A percentile compares a stretch with the other conserved stretches of the same genome.
phyloP scores from a whole-genome alignment of 306 rosid genomes.

The Morella rubra region DNA sequence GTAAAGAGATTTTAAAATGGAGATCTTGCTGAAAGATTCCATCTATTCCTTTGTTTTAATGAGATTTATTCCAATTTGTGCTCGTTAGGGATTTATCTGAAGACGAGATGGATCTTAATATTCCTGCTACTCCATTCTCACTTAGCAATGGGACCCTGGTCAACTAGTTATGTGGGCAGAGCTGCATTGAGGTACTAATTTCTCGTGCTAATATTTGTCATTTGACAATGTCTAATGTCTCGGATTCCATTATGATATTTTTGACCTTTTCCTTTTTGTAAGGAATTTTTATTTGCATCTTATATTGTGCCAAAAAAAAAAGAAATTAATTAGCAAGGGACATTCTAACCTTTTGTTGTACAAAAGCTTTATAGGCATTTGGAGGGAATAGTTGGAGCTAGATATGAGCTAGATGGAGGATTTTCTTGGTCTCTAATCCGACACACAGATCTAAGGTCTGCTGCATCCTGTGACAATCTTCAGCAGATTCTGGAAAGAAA shows the following conservation, averaged over 20 bases:
- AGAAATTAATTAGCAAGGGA: not conserved
- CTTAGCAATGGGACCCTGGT: not conserved
- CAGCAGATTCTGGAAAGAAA: constrained; percentile 25
- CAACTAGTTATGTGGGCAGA: constrained; percentile 21
- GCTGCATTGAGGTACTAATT: constrained; percentile 30
- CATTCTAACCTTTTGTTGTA: not conserved
- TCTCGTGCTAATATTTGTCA: not conserved
- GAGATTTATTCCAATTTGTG: not conserved
- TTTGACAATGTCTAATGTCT: not conserved
- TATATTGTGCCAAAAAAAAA: not conserved
- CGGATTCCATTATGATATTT: no score
- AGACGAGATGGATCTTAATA: constrained; percentile 5
- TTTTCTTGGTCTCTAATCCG: constrained; percentile 36
- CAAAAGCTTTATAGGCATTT: constrained; percentile 31
- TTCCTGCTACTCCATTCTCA: not conserved
- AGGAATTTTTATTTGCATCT: not conserved
- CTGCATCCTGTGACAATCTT: not conserved
- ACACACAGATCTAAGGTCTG: not conserved
- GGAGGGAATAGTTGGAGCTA: constrained; percentile 24
- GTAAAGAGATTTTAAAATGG: no score
- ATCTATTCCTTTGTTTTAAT: no score
- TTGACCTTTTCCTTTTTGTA: no score
- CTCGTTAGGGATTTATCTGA: constrained; percentile 23
- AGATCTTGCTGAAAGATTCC: no score
- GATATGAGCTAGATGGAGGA: constrained; percentile 10